Percentiles rank a stretch among this genome's conserved stretches.
Evolutionary conservation across 2,329 filamentous ascomycete genomes (phyloP).

Genomic region (Alternaria ethzedia): DNA sequence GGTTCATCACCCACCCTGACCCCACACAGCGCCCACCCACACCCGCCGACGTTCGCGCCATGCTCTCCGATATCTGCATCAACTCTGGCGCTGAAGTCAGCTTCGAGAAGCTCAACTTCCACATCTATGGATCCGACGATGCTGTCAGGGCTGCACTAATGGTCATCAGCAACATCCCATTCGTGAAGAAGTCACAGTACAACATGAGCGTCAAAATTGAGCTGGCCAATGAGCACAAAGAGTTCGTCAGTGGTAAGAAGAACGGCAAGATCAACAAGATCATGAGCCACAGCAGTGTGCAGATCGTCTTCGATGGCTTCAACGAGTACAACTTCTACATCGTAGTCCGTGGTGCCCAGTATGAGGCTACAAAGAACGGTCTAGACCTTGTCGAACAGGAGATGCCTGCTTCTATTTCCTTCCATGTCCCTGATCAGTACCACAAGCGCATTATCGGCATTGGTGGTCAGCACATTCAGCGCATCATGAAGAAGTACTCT

Average conservation of each 20-base stretch:
- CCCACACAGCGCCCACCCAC: conserved; percentile 66
- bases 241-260: conserved; percentile 99
- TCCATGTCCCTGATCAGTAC: conserved; percentile 98
- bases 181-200: conserved; percentile 84
- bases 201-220: conserved; percentile 98
- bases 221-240: conserved; percentile 98
- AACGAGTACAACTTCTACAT: conserved; percentile 99
- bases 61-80: conserved; percentile 94
- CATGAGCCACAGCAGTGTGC: conserved; percentile 98
- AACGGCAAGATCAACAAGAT: conserved; percentile 99
- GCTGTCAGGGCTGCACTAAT: conserved; percentile 93
- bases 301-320: conserved; percentile 98
- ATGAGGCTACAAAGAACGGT: conserved; percentile 93
- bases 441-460: conserved; percentile 99
- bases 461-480: conserved; percentile 96
- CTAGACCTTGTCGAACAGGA: conserved; percentile 94
- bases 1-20: conserved; percentile 87
- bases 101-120: conserved; percentile 93
- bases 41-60: conserved; percentile 77
- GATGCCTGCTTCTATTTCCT: conserved; percentile 98
- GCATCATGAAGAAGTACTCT: conserved; percentile 99
- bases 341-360: conserved; percentile 89
- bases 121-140: conserved; percentile 94
- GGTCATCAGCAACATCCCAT: conserved; percentile 89
- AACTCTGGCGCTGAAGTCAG: conserved; percentile 94